Base-by-base conservation (phyloP, 148 eudicot species). In the Camellia sinensis region DNA sequence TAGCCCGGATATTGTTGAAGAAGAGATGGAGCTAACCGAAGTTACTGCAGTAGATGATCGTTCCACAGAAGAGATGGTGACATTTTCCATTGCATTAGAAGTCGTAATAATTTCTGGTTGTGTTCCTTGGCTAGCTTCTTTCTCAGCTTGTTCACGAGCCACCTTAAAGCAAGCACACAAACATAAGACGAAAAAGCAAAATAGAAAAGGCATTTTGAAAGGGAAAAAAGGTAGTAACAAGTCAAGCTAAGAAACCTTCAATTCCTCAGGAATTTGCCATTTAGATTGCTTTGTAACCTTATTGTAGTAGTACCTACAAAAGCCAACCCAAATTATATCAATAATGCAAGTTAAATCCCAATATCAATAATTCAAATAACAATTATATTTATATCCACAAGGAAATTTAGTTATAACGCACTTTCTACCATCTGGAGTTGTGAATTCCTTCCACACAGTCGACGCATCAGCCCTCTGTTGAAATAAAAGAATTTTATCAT, bases 371-470 rank as follows among this genome's bases (percentile, higher is more conserved):
- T 54, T 14, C 22, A 19, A 46, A 44, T 61, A 59, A 41, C 3
- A 29, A 29, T 29, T 29, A 50, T 53, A 81, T 14, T 41, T 54
- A 66, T 52, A 68, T 60, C 53, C 48, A 56, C 63, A 44, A 18
- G 3, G 53, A 65, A 84, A 77, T 48, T 22, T 69, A 71, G 53
- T 54, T 56, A 45, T 11, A 67, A 77, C 98, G 62, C 87, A 96
- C 99, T 87, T 94, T 84, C 88, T 89, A 73, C 98, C 99, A 80
- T 94, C 98, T 13, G 90, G 80, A 59, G 97, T 92, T 52, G 98
- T 90, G 84, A 96, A 94, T 83, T 96, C 99, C 86, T 96, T 95
- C 99, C 99, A 95, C n/a, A 90, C 94, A 79, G 97, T 91, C 3
- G 97, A 95, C 15, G 99, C 97, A 86, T 95, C 97, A 67, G 97